These are phyloP conservation scores for Linum tenue DNA, from an alignment of 345 rosid species.

Conservation along the genomic window DNA sequence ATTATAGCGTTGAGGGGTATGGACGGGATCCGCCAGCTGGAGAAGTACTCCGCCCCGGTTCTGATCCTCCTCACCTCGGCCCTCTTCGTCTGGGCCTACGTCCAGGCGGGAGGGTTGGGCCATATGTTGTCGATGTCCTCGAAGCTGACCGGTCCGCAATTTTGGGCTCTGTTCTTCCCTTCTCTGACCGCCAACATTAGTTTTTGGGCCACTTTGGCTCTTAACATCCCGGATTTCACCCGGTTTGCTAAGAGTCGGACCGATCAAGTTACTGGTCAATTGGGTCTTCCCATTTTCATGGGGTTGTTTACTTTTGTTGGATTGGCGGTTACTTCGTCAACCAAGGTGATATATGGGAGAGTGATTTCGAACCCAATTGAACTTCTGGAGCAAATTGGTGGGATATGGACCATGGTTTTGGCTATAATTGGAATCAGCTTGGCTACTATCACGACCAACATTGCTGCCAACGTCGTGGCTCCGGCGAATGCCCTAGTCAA, in stretches of 20 bases:
- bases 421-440: conserved; percentile 74
- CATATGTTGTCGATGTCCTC: conserved; percentile 67
- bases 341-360: conserved; percentile 61
- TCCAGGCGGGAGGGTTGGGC: conserved; percentile 67
- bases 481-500: conserved; percentile 91
- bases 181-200: conserved; percentile 91
- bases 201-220: conserved; percentile 86
- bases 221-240: conserved; percentile 90
- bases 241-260: conserved; percentile 62
- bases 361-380: conserved; percentile 78
- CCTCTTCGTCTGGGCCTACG: conserved; percentile 70
- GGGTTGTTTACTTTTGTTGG: conserved; percentile 85
- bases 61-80: conserved; percentile 52
- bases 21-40: conserved; percentile 68
- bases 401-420: conserved; percentile 43
- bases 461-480: conserved; percentile 86
- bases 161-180: conserved; percentile 84
- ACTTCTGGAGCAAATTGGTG: conserved; percentile 66
- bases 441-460: conserved; percentile 81
- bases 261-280: conserved; percentile 73
- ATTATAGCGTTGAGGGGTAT: conserved; percentile 67
- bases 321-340: conserved; percentile 69
- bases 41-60: conserved; percentile 78
- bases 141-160: conserved; percentile 45
- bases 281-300: conserved; percentile 83